Percentiles rank a stretch among this genome's conserved stretches.
phyloP scores from a whole-genome alignment of 1,284 basidiomycete genomes.

The Rhodotorula mucilaginosa region DNA sequence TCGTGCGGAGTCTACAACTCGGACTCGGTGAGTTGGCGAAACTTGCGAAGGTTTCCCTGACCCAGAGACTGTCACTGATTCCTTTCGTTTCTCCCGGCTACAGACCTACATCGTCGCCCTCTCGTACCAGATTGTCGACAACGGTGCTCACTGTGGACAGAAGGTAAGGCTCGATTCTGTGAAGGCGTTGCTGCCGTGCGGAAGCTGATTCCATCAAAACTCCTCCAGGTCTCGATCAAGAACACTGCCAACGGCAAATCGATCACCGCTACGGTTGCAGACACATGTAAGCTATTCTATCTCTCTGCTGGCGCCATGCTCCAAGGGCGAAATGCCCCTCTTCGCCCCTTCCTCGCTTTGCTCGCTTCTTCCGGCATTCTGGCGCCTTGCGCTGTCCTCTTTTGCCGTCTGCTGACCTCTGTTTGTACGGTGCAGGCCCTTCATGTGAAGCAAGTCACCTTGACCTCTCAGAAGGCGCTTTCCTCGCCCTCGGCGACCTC shows the following conservation, averaged over 20 bases:
- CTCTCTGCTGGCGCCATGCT: background rate
- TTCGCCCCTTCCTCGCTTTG: too few relatives aligned
- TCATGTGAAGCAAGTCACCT: conserved; percentile 47
- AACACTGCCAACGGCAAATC: conserved; percentile 57
- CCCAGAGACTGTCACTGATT: background rate
- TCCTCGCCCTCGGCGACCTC: conserved; percentile 55
- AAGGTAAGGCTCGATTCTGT: conserved; percentile 48
- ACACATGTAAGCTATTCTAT: conserved; percentile 1
- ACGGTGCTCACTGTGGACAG: conserved; percentile 64
- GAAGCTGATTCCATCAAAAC: background rate
- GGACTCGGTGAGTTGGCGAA: conserved; percentile 46
- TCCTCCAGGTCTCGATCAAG: conserved; percentile 53
- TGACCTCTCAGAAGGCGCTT: conserved; percentile 62
- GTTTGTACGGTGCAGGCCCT: conserved; percentile 7
- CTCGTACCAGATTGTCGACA: conserved; percentile 46
- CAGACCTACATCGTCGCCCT: conserved; percentile 62
- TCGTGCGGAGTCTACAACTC: conserved; percentile 73
- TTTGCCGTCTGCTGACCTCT: background rate
- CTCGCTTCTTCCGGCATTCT: background rate
- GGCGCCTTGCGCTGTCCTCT: background rate
- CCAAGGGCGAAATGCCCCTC: too few relatives aligned
- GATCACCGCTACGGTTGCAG: conserved; percentile 56
- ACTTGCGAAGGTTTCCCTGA: conserved; percentile 31
- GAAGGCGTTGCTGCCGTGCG: background rate
- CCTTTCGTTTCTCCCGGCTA: conserved; percentile 51